phyloP scores from a whole-genome alignment of 495 filamentous ascomycete species.

The Talaromyces liani region DNA sequence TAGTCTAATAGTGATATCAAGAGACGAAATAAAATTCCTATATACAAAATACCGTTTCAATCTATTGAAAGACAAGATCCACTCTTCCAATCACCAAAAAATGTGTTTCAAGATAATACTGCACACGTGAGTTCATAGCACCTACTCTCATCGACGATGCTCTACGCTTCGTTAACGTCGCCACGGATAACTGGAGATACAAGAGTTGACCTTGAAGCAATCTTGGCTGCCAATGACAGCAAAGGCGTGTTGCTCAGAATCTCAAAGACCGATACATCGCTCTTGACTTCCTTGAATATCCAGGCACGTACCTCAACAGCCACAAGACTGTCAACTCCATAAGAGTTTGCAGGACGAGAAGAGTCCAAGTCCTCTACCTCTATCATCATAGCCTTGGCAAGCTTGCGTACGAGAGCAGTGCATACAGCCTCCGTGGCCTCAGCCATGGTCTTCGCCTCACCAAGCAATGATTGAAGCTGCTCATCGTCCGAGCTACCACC shows the following conservation, averaged over 20 bases:
- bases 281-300: neutral
- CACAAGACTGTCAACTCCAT: neutral
- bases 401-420: neutral
- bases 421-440: neutral
- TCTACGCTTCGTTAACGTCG: neutral
- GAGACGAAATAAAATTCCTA: neutral
- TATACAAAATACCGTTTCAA: neutral
- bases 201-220: neutral
- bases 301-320: neutral
- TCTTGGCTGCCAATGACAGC: neutral
- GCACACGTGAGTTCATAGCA: neutral
- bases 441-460: neutral
- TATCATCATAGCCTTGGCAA: neutral
- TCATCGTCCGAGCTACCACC: neutral
- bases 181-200: neutral
- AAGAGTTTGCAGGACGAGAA: neutral
- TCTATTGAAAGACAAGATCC: neutral
- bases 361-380: neutral
- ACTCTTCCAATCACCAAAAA: neutral
- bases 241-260: conserved; percentile 1
- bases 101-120: neutral
- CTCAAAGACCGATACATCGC: neutral
- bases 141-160: neutral
- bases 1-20: too few species aligned
- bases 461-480: neutral